These are phyloP conservation scores for Cyclocybe aegerita DNA, from an alignment of 768 basidiomycete genomes.

Conservation along the genomic window DNA sequence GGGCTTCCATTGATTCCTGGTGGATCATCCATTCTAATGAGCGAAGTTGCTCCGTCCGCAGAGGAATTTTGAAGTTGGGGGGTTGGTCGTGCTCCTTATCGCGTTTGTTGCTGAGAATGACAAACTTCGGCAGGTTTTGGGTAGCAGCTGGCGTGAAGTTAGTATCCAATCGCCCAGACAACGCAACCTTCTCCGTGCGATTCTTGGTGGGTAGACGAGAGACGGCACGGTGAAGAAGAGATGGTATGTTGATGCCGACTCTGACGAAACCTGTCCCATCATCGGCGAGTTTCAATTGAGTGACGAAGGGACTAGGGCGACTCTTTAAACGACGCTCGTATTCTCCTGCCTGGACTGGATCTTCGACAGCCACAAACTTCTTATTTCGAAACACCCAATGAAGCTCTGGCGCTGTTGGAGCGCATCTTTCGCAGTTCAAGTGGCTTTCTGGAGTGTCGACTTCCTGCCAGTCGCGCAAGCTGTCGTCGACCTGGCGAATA, in stretches of 20 bases:
- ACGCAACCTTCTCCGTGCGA: slow-evolving; percentile 42
- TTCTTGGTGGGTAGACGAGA: slow-evolving; percentile 68
- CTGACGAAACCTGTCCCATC: slow-evolving; percentile 68
- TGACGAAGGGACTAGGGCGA: slow-evolving; percentile 83
- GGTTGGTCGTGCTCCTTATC: slow-evolving; percentile 77
- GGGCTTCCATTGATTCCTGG: slow-evolving; percentile 63
- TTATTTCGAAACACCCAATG: slow-evolving; percentile 69
- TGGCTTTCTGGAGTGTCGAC: slow-evolving; percentile 44
- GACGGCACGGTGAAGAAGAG: slow-evolving; percentile 83
- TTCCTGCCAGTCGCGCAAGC: slow-evolving; percentile 67
- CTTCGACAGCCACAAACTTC: slow-evolving; percentile 72
- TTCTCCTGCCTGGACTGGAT: slow-evolving; percentile 81
- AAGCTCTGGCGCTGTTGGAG: slow-evolving; percentile 74
- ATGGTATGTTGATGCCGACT: slow-evolving; percentile 86
- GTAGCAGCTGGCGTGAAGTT: slow-evolving; percentile 69
- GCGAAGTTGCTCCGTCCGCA: slow-evolving; percentile 85
- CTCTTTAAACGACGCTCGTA: slow-evolving; percentile 88
- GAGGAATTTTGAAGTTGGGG: slow-evolving; percentile 68
- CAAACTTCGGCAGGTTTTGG: slow-evolving; percentile 61
- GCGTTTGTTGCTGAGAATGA: slow-evolving; percentile 69
- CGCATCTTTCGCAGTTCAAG: slow-evolving; percentile 74
- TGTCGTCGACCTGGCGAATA: slow-evolving; percentile 69
- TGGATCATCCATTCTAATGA: slow-evolving; percentile 91
- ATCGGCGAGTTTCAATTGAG: slow-evolving; percentile 71
- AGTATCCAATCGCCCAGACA: slow-evolving; percentile 84